A percentile compares a stretch with the other conserved stretches of the same genome.
Conservation (phyloP, 1,284 basidiomycete genomes). For the Porphyrellus sp. region DNA sequence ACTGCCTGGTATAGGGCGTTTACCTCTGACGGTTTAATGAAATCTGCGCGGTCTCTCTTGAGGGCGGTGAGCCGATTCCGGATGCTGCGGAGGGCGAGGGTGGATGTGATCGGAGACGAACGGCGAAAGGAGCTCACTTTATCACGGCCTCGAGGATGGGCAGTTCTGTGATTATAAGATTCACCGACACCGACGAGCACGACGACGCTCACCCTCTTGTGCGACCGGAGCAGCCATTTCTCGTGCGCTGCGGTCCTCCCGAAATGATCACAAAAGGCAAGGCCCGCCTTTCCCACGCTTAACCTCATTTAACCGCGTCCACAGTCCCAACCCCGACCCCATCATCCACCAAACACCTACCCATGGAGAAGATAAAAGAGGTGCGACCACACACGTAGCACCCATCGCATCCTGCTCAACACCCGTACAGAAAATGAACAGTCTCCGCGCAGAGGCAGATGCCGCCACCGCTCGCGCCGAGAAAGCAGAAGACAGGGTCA, state of each 20-base stretch:
- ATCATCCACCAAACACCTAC: not conserved
- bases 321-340: constrained; percentile 17
- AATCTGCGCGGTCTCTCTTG: constrained; percentile 86
- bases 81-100: constrained; percentile 57
- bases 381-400: constrained; percentile 24
- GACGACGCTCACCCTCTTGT: constrained; percentile 58
- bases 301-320: constrained; percentile 16
- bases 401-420: constrained; percentile 7
- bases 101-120: constrained; percentile 28
- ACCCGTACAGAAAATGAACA: constrained; percentile 56
- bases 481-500: constrained; percentile 81
- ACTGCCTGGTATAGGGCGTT: constrained; percentile 91
- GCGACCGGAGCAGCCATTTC: constrained; percentile 64
- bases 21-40: constrained; percentile 91
- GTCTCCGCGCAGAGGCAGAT: constrained; percentile 86
- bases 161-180: constrained; percentile 56
- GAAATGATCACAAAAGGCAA: constrained; percentile 36
- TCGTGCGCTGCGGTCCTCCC: not conserved
- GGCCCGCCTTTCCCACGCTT: constrained; percentile 30
- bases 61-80: constrained; percentile 86
- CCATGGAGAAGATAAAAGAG: constrained; percentile 75
- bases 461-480: constrained; percentile 76
- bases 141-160: constrained; percentile 95
- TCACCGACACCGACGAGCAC: not conserved
- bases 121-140: constrained; percentile 50